A percentile compares a stretch with the other conserved stretches of the same genome.
Conservation (phyloP, 225 moss, liverwort and hornwort genomes). For the Anthoceros angustus region DNA sequence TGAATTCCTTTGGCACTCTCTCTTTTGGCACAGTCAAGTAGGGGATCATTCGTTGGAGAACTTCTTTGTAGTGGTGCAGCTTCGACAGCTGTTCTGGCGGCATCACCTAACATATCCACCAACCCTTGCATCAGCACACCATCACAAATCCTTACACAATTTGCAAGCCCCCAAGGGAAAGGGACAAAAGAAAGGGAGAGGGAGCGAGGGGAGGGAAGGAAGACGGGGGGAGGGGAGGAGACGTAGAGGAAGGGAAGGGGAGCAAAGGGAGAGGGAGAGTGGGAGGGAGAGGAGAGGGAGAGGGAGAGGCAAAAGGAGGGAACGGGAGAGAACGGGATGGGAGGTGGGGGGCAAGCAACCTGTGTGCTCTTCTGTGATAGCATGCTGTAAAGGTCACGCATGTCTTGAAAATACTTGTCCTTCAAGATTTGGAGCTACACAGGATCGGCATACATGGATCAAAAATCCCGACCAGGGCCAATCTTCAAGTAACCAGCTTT, state of each 20-base stretch:
- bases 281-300: too few relatives aligned
- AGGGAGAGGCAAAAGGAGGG: too few relatives aligned
- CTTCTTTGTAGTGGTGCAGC: slow-evolving; percentile 87
- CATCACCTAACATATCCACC: slow-evolving; percentile 41
- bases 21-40: slow-evolving; percentile 66
- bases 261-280: too few relatives aligned
- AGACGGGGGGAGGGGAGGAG: too few relatives aligned
- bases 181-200: too few relatives aligned
- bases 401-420: slow-evolving; percentile 47
- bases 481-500: background rate
- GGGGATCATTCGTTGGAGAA: slow-evolving; percentile 82
- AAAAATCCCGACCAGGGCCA: background rate
- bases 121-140: too few relatives aligned
- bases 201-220: too few relatives aligned
- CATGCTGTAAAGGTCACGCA: slow-evolving; percentile 41
- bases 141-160: too few relatives aligned
- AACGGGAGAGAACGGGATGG: background rate
- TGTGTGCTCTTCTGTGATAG: slow-evolving; percentile 41
- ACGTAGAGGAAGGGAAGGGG: too few relatives aligned
- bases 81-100: slow-evolving; percentile 92
- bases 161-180: too few relatives aligned
- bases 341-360: slow-evolving; percentile 7
- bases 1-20: slow-evolving; percentile 67
- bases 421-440: slow-evolving; percentile 47
- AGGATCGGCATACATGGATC: slow-evolving; percentile 9